Evolutionary conservation across 352 stramenopile species (phyloP).

Genomic region (Peronospora farinosa): DNA sequence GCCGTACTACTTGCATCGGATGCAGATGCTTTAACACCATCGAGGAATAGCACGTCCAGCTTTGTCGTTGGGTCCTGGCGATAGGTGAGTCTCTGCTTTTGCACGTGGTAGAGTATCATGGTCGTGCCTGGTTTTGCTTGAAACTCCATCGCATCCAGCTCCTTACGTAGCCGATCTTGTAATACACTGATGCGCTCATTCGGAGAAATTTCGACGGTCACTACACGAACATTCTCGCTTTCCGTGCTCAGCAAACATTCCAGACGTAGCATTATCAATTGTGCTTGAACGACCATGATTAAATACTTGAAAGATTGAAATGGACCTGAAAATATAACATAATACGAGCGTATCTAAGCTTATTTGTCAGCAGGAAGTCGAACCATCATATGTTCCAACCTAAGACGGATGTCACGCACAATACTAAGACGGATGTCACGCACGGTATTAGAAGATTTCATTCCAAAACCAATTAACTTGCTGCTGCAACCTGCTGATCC

Average conservation of each 20-base stretch:
- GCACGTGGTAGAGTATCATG: conserved; percentile 21
- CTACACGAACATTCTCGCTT: conserved; percentile 4
- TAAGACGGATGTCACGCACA: too few species aligned
- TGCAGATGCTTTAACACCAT: conserved; percentile 4
- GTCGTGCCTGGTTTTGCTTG: conserved; percentile 1
- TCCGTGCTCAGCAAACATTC: conserved; percentile 18
- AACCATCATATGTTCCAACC: too few species aligned
- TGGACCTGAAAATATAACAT: too few species aligned
- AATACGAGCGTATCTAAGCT: too few species aligned
- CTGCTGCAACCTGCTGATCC: too few species aligned
- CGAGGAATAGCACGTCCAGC: conserved; percentile 17
- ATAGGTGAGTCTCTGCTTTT: conserved; percentile 20
- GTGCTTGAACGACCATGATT: background rate
- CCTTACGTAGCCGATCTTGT: conserved; percentile 7
- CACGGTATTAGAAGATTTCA: too few species aligned
- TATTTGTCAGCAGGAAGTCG: too few species aligned
- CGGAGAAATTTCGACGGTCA: conserved; percentile 5
- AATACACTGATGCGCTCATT: conserved; percentile 15
- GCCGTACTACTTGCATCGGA: background rate
- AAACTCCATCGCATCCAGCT: conserved; percentile 1
- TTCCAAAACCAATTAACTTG: too few species aligned
- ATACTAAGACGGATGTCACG: too few species aligned
- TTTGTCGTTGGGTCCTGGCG: conserved; percentile 12
- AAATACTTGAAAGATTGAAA: conserved; percentile 12
- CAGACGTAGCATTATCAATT: conserved; percentile 18